Conservation (phyloP, 2,329 filamentous ascomycete species). For the Penicillium sp. region DNA sequence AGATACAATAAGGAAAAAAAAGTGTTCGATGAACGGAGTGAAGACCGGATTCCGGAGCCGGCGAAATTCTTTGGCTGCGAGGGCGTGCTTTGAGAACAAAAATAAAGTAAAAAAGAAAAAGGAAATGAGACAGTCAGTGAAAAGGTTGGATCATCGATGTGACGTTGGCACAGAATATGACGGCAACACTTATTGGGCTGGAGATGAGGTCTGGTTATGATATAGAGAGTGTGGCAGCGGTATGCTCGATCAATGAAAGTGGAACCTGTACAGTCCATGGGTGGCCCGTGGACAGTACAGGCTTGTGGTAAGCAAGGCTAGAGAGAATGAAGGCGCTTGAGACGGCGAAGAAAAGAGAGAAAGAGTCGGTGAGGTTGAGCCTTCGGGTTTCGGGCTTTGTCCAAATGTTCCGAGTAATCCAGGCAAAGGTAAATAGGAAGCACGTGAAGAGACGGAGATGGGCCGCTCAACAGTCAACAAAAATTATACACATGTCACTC, state of each 20-base stretch:
- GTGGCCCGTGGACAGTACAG: background rate
- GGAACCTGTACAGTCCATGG: background rate
- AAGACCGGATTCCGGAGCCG: background rate
- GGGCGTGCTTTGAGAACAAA: background rate
- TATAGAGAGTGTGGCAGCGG: slow-evolving; percentile 17
- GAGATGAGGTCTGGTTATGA: slow-evolving; percentile 1
- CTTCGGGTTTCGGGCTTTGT: background rate
- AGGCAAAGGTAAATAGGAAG: background rate
- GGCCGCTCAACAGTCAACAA: slow-evolving; percentile 21
- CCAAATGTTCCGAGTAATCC: slow-evolving; percentile 1
- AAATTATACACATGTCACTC: slow-evolving; percentile 35
- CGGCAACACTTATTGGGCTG: slow-evolving; percentile 5
- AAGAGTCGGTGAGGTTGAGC: slow-evolving; percentile 2
- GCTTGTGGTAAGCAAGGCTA: background rate
- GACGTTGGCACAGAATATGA: slow-evolving; percentile 8
- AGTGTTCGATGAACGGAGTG: slow-evolving; percentile 6
- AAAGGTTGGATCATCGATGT: slow-evolving; percentile 2
- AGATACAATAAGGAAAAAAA: slow-evolving; percentile 3
- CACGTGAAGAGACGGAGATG: slow-evolving; percentile 12
- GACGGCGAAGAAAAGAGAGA: background rate
- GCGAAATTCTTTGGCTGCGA: background rate
- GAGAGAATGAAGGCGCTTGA: background rate
- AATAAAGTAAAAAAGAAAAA: background rate
- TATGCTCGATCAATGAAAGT: slow-evolving; percentile 10
- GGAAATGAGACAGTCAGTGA: slow-evolving; percentile 2